Evolutionary conservation across 768 basidiomycete species (phyloP), one percentile per base, ranked within the genome.

Genomic region (Phylloporus sp.): DNA sequence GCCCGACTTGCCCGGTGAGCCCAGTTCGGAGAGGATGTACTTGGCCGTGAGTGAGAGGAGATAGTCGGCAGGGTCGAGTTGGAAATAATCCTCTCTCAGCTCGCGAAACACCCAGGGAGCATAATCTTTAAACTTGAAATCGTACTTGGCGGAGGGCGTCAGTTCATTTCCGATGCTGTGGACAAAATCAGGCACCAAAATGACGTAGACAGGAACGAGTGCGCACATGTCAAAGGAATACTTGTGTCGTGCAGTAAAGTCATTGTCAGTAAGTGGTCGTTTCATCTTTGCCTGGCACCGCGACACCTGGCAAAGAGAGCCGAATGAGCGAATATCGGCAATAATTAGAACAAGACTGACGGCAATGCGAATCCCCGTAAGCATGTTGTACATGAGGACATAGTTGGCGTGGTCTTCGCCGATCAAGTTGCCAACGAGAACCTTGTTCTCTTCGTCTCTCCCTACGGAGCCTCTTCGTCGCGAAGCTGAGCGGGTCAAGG

Each of bases 91-190:
- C 72, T 98, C 95, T 27, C 97, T 87, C 13, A 99, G 76, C 49
- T 92, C 89, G 24, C 95, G 90, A 72, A 99, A 99, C 4, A 98
- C 91, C 88, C 90, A 97, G 0, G 97, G 95, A 0, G 95, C 94
- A 68, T 98, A 99, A 67, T 99, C 95, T 70, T 98, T 98, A 79
- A 98, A 98, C 72, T 99, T 99, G 80, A 98, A 98, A 70, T 98
- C 97, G 73, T 99, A 99, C 73, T 86, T 88, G 5, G 95, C 95
- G 0, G 94, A 97, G 0, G 97, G 97, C 12, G 97, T 98, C 23
- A 99, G 78, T 72, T 99, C 97, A 70, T 99, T 98, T 20, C 97
- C 97, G 62, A 97, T 80, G 59, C 92, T 95, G 61, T 27, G 35
- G 20, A 44, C 40, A 46, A 55, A 23, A 23, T 61, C 13, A 61